phyloP scores from a whole-genome alignment of 257 asterid genomes.

The Coffea canephora region DNA sequence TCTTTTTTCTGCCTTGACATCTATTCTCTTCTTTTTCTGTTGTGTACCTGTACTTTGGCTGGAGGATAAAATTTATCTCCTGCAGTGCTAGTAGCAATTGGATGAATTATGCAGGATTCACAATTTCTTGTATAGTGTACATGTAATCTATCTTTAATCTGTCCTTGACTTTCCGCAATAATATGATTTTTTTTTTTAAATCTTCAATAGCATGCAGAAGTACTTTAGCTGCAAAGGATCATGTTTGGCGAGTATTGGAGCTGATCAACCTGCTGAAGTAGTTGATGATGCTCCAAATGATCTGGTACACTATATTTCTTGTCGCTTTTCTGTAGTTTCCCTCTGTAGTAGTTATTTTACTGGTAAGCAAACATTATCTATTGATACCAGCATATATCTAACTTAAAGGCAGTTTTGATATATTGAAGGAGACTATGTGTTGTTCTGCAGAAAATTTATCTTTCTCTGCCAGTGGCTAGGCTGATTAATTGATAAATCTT shows the following conservation, averaged over 20 bases:
- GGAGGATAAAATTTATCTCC: neutral
- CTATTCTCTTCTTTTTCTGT: neutral
- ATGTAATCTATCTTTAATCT: neutral
- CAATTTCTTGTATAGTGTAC: neutral
- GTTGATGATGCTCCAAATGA: slow-evolving; percentile 75
- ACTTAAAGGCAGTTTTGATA: neutral
- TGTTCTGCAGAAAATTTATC: too few relatives aligned
- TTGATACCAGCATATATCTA: neutral
- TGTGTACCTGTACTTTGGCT: neutral
- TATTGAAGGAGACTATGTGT: neutral
- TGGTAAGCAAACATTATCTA: neutral
- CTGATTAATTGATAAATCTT: too few relatives aligned
- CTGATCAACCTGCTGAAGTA: slow-evolving; percentile 97
- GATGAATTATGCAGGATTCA: neutral
- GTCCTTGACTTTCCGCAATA: slow-evolving; percentile 6
- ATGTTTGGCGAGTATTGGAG: slow-evolving; percentile 72
- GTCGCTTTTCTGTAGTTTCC: neutral
- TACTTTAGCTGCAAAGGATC: slow-evolving; percentile 79
- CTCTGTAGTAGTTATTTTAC: neutral
- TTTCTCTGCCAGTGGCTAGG: too few relatives aligned
- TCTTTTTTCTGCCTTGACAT: neutral
- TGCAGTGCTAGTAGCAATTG: neutral
- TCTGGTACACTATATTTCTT: slow-evolving; percentile 44
- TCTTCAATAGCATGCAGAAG: slow-evolving; percentile 49
- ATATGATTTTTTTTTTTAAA: slow-evolving; percentile 10